Conservation (phyloP, 2,329 filamentous ascomycete species). For the Fusarium haematococcum region DNA sequence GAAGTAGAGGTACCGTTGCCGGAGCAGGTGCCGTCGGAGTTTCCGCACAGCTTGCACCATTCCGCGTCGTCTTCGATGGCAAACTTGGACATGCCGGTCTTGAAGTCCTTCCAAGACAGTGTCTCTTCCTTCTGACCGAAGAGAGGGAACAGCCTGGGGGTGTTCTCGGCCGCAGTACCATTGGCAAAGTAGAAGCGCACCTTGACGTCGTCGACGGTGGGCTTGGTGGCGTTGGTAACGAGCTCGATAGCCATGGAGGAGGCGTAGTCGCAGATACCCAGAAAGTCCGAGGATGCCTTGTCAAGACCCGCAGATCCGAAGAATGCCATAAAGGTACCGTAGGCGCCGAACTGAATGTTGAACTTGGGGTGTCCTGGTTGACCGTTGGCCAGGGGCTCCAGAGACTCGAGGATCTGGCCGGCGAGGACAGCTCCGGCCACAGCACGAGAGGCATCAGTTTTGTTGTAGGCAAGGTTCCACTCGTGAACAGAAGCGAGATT, state of each 20-base stretch:
- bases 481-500: constrained; percentile 84
- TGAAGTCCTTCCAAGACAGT: constrained; percentile 78
- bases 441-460: constrained; percentile 72
- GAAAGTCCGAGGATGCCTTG: constrained; percentile 71
- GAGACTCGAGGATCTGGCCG: constrained; percentile 64
- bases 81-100: constrained; percentile 71
- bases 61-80: constrained; percentile 71
- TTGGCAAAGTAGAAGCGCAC: constrained; percentile 74
- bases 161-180: constrained; percentile 65
- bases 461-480: constrained; percentile 85
- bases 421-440: constrained; percentile 69
- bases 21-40: constrained; percentile 75
- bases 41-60: constrained; percentile 84
- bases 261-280: constrained; percentile 85
- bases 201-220: constrained; percentile 60
- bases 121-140: constrained; percentile 68
- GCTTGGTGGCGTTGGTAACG: constrained; percentile 64
- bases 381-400: constrained; percentile 63
- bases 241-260: constrained; percentile 84
- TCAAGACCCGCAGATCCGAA: constrained; percentile 69
- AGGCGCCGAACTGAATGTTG: constrained; percentile 70
- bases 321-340: constrained; percentile 72
- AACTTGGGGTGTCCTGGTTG: constrained; percentile 54
- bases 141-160: constrained; percentile 65
- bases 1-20: constrained; percentile 32